Percentiles rank a stretch among this genome's conserved stretches.
phyloP scores from a whole-genome alignment of 345 rosid species.

The Atalantia buxifolia region DNA sequence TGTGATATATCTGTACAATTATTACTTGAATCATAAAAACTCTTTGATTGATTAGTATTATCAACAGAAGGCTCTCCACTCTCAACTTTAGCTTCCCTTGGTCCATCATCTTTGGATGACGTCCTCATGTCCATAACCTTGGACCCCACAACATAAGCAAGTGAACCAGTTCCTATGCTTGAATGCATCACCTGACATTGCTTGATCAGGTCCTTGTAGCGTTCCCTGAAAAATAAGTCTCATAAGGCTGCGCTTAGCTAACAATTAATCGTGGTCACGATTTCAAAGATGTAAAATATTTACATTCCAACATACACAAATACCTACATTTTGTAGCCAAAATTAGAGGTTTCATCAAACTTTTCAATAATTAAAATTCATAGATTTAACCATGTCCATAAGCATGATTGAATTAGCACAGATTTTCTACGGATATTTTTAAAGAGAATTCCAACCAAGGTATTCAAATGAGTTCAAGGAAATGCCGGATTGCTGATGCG shows the following conservation, averaged over 20 bases:
- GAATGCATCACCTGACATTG: conserved; percentile 89
- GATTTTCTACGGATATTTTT: background rate
- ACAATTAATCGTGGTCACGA: conserved; percentile 3
- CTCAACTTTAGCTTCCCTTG: conserved; percentile 42
- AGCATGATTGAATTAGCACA: background rate
- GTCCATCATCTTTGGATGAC: conserved; percentile 60
- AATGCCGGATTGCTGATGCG: background rate
- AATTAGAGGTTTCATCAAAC: background rate
- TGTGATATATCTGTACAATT: conserved; percentile 49
- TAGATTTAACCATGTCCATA: background rate
- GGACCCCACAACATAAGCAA: conserved; percentile 88
- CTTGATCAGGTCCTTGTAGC: conserved; percentile 58
- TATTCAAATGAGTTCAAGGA: background rate
- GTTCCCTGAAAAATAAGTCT: conserved; percentile 50
- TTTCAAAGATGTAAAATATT: background rate
- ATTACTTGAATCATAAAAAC: conserved; percentile 41
- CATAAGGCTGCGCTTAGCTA: conserved; percentile 9
- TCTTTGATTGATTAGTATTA: conserved; percentile 39
- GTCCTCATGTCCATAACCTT: conserved; percentile 93
- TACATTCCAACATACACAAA: background rate
- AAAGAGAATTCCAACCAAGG: background rate
- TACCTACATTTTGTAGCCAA: background rate
- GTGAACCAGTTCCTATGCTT: conserved; percentile 87
- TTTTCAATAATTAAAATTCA: background rate
- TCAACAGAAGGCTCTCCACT: conserved; percentile 36